Base-by-base conservation (phyloP, 257 asterid genomes). In the Haberlea rhodopensis region DNA sequence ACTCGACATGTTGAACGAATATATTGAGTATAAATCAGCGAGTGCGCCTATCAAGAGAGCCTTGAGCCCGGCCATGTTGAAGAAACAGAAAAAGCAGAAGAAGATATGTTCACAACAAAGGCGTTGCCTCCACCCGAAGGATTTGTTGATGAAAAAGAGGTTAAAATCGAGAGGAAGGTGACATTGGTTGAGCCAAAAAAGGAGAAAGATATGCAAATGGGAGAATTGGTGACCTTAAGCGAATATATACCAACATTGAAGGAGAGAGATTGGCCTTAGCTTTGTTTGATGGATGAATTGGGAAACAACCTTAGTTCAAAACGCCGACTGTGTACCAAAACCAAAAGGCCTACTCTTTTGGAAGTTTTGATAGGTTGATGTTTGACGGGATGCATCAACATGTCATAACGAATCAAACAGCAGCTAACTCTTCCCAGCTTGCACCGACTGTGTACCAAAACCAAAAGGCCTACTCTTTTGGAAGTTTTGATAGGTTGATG, bases 1-100 rank as follows among this genome's bases (percentile, higher is more conserved):
- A 63, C 95, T 94, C 11, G 95, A 94, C 9, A 82, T 84, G 65
- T 88, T 94, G 96, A 94, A 94, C 1, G 95, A 90, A 6, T 87
- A 79, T 69, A 94, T 86, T 21, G 74, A 76, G 0, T 90, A 94
- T 23, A 94, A 80, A 63, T 75, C 95, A 2, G 31, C 68, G 13
- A 71, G 74, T 82, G 62, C 59, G 23, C 76, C 76, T 26, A 68
- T 20, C 61, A 70, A 59, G 66, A 66, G 69, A 68, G 37, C 54
- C 21, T 59, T 19, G 58, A 68, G 22, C 83, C 83, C 1, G 71
- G 64, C 13, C 70, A 67, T 0, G 62, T 37, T 1, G 63, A 62
- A 24, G 72, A 76, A 26, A 37, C 62, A 27, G 21, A 15, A 9
- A 73, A 72, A 52, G 52, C 48, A 8, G 68, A 80, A 52, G 76